phyloP scores from a whole-genome alignment of 1,139 yeast genomes.

The Wickerhamomyces sp. region DNA sequence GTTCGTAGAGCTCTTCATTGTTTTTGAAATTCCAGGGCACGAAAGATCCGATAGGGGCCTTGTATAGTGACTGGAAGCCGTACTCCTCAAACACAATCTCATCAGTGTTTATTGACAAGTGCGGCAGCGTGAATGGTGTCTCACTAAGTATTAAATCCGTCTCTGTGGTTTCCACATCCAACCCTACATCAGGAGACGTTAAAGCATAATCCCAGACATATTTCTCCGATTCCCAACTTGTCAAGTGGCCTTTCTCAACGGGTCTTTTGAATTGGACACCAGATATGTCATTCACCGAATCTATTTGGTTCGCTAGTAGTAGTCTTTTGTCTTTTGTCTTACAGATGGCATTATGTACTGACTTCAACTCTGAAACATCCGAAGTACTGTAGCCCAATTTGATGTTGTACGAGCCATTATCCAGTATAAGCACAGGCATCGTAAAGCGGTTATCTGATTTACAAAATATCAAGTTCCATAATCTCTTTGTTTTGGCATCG shows the following conservation, averaged over 20 bases:
- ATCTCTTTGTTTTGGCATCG: too few relatives aligned
- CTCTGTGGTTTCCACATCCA: constrained; percentile 29
- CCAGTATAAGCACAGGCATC: constrained; percentile 45
- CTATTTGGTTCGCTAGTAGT: constrained; percentile 68
- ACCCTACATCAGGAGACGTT: constrained; percentile 29
- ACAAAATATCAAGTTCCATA: too few relatives aligned
- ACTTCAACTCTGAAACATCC: constrained; percentile 34
- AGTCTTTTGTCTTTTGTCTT: constrained; percentile 72
- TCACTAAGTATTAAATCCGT: constrained; percentile 42
- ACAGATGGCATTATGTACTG: constrained; percentile 65
- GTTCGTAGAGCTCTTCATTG: constrained; percentile 21
- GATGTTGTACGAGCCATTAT: constrained; percentile 83
- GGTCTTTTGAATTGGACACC: constrained; percentile 78
- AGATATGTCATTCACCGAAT: constrained; percentile 64
- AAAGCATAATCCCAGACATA: constrained; percentile 89
- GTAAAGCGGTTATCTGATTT: background rate
- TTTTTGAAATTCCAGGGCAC: constrained; percentile 58
- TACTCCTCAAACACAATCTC: constrained; percentile 94
- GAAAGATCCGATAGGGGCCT: constrained; percentile 53
- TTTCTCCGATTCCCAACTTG: constrained; percentile 89
- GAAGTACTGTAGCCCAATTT: constrained; percentile 62
- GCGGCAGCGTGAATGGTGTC: constrained; percentile 78
- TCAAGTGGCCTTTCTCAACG: constrained; percentile 79
- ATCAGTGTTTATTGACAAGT: constrained; percentile 78
- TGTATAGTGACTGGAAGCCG: constrained; percentile 55